Conservation (phyloP, 305 asterid genomes). For the Fraxinus sp. region DNA sequence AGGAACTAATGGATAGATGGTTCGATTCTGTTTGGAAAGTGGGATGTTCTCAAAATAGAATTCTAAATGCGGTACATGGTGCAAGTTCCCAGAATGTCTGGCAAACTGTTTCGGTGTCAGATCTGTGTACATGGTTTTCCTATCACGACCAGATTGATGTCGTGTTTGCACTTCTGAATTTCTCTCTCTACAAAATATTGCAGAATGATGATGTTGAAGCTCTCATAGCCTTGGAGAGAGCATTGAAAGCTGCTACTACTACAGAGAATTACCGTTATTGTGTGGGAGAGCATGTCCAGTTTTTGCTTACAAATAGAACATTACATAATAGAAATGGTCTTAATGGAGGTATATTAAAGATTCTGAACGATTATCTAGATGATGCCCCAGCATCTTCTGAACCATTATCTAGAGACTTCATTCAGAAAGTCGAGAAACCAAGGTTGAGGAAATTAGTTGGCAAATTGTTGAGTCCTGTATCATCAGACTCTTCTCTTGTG, state of each 20-base stretch:
- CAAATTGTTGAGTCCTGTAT: conserved; percentile 37
- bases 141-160: conserved; percentile 26
- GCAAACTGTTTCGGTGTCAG: conserved; percentile 25
- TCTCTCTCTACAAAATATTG: conserved; percentile 38
- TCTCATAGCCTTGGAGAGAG: conserved; percentile 35
- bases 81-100: conserved; percentile 11
- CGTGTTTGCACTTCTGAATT: conserved; percentile 44
- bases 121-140: conserved; percentile 31
- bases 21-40: conserved; percentile 24
- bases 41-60: conserved; percentile 17
- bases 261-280: conserved; percentile 39
- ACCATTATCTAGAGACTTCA: conserved; percentile 37
- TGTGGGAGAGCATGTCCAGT: conserved; percentile 40
- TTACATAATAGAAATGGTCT: conserved; percentile 4
- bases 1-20: conserved; percentile 48
- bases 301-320: conserved; percentile 22
- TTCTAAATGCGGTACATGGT: conserved; percentile 6
- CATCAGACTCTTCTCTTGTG: conserved; percentile 34
- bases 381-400: conserved; percentile 36
- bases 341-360: conserved; percentile 13
- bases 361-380: conserved; percentile 32
- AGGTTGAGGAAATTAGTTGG: conserved; percentile 33
- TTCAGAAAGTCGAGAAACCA: conserved; percentile 39
- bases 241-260: conserved; percentile 34
- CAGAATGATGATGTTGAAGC: conserved; percentile 37